Base-by-base conservation (phyloP, 768 basidiomycete species). In the Leccinum fibrillosum region DNA sequence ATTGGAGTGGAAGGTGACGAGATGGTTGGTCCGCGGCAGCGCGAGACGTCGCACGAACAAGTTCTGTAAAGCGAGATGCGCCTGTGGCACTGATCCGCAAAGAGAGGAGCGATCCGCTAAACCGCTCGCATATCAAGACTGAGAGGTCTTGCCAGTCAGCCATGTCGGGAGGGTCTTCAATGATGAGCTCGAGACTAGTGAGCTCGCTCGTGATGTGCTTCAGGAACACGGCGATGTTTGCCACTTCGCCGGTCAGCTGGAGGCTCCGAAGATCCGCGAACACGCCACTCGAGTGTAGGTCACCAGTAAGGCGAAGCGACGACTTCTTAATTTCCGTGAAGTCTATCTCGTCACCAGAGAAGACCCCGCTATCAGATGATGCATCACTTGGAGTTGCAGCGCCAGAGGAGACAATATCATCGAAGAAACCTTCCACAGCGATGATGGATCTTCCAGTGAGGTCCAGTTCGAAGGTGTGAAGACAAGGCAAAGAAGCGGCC, bases 351-450 rank as follows among this genome's bases (percentile, higher is more conserved):
- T 90, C 88, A 52, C 80, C 83, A 54, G 88, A 89, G 75, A 88
- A 90, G 59, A 90, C 82, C 44, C 89, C 88, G 64, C 86, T 89
- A 71, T 91, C 89, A 44, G 80, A 86, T 53, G 87, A 85, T 13
- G 83, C 79, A 11, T 88, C 88, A 61, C 79, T 83, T 6, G 89
- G 90, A 12, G 89, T 88, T 28, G 82, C 82, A 59, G 78, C 77
- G n/a, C 89, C 90, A 1, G 89, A 89, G 44, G 81, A 78, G 60
- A 76, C 74, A 62, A 90, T 75, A 54, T 89, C 84, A 67, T 86
- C 85, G 69, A 92, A 92, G 72, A 92, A 92, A 19, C 86, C 86
- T 72, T 90, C 88, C n/a, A 90, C 85, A 0, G 86, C 85, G 30
- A 83, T 83, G 54, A 80, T 73, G 4, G 86, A 82, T 56, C 87